phyloP scores from a whole-genome alignment of 176 grass and related monocot species.

The Oryza glaberrima region DNA sequence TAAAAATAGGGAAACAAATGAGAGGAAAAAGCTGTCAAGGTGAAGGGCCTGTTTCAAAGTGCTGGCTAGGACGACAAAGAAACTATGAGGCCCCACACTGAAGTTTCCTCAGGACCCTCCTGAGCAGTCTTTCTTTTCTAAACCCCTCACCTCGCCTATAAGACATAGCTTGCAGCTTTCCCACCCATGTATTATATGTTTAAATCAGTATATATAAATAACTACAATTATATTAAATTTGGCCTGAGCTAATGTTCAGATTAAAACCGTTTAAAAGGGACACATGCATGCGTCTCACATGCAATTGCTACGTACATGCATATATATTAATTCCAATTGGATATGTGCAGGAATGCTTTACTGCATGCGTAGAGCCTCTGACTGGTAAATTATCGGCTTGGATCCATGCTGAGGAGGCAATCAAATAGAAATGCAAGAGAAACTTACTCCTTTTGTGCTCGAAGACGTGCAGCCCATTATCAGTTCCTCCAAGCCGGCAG shows the following conservation, averaged over 20 bases:
- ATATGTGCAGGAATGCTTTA: background rate
- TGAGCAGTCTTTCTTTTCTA: constrained; percentile 51
- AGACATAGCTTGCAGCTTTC: constrained; percentile 41
- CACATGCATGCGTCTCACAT: background rate
- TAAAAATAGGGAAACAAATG: constrained; percentile 47
- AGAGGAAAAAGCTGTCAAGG: constrained; percentile 43
- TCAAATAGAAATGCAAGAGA: constrained; percentile 34
- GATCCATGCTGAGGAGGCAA: background rate
- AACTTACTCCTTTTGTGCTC: constrained; percentile 86
- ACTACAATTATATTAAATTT: constrained; percentile 8
- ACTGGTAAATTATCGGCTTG: background rate
- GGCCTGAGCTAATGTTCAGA: background rate
- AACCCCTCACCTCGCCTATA: constrained; percentile 21
- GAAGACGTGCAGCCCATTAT: constrained; percentile 92
- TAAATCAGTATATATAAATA: constrained; percentile 16
- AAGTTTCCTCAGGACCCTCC: constrained; percentile 57
- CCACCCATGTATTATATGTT: constrained; percentile 24
- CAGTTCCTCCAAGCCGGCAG: constrained; percentile 91
- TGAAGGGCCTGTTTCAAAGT: constrained; percentile 42
- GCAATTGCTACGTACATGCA: background rate
- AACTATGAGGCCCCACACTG: constrained; percentile 51
- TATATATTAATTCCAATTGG: background rate
- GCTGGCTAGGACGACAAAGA: constrained; percentile 42
- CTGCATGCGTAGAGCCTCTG: too few relatives aligned
- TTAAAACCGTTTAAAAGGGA: background rate